Evolutionary conservation across 2,329 filamentous ascomycete genomes (phyloP).

Genomic region (Trichoderma koningii): DNA sequence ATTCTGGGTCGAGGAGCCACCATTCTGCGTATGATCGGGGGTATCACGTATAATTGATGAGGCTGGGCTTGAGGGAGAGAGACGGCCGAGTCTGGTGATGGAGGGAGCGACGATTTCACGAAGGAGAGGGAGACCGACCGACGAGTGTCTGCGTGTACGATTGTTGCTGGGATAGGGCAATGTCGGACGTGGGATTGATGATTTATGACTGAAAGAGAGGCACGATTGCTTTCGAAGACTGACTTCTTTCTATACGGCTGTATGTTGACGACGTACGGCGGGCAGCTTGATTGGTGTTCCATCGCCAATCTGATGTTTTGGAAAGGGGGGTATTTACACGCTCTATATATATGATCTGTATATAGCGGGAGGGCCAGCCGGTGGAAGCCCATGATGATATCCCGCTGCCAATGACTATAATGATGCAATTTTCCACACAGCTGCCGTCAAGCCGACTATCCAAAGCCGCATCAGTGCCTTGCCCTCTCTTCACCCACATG

Average conservation of each 20-base stretch:
- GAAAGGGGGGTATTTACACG: background rate
- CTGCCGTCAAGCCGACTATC: background rate
- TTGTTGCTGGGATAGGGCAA: background rate
- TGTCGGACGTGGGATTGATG: constrained; percentile 10
- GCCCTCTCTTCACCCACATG: constrained; percentile 63
- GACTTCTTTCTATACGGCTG: background rate
- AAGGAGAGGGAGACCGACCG: background rate
- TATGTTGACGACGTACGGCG: background rate
- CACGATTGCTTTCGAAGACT: background rate
- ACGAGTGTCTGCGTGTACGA: background rate
- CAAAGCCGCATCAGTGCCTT: constrained; percentile 34
- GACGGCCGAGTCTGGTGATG: background rate
- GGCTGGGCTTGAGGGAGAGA: background rate
- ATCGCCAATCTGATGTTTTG: background rate
- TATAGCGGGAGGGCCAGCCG: background rate
- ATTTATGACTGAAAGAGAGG: constrained; percentile 16
- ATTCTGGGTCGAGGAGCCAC: constrained; percentile 43
- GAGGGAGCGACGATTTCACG: background rate
- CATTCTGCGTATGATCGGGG: constrained; percentile 50
- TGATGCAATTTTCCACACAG: background rate
- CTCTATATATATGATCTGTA: background rate
- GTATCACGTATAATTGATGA: constrained; percentile 46
- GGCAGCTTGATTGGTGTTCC: background rate
- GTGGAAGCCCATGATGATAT: background rate
- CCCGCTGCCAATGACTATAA: background rate